These are phyloP conservation scores for Cymbopogon flexuosus DNA, from an alignment of 202 grass and related monocot species.

Conservation along the genomic window DNA sequence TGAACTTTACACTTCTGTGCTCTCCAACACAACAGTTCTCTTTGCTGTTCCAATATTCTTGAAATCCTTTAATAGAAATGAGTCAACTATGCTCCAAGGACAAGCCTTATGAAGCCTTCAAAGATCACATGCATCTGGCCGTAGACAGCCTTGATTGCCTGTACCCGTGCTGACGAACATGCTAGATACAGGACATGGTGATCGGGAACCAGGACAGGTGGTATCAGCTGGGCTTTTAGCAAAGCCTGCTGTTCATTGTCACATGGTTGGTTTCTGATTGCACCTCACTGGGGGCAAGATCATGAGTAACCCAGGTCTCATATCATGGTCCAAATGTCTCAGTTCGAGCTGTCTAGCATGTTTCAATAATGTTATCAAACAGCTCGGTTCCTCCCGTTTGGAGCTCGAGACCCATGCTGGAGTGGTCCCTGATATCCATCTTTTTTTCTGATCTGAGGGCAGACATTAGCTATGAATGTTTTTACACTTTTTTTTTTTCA, in stretches of 20 bases:
- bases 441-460: slow-evolving; percentile 12
- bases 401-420: slow-evolving; percentile 26
- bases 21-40: background rate
- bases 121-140: slow-evolving; percentile 41
- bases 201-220: slow-evolving; percentile 33
- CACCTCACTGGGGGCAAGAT: slow-evolving; percentile 32
- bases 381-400: slow-evolving; percentile 36
- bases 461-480: background rate
- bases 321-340: slow-evolving; percentile 35
- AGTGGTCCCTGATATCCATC: slow-evolving; percentile 26
- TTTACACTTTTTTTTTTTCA: too few relatives aligned
- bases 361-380: slow-evolving; percentile 45
- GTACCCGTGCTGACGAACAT: slow-evolving; percentile 38
- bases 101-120: slow-evolving; percentile 24
- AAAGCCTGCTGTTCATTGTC: slow-evolving; percentile 39
- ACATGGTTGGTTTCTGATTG: slow-evolving; percentile 44
- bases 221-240: slow-evolving; percentile 32
- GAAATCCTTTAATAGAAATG: slow-evolving; percentile 3
- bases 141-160: slow-evolving; percentile 49
- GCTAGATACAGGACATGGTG: slow-evolving; percentile 36
- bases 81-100: slow-evolving; percentile 27
- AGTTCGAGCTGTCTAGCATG: slow-evolving; percentile 44
- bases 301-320: slow-evolving; percentile 37
- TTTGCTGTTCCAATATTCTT: background rate
- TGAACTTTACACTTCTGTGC: background rate